Base-by-base conservation (phyloP, 108 stramenopile species). In the Skeletonema tropicum region DNA sequence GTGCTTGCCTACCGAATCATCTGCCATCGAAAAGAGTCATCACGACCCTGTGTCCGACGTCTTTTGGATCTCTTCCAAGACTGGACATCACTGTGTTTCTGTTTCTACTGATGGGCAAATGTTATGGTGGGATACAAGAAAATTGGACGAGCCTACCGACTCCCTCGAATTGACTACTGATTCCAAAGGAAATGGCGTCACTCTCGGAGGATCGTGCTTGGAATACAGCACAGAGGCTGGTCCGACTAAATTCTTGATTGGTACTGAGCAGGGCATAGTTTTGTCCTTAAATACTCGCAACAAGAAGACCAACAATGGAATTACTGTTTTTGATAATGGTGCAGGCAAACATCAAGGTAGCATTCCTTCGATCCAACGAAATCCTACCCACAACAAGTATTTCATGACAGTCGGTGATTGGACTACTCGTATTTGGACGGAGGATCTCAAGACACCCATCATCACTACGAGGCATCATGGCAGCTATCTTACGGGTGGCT, bases 391-490 rank as follows among this genome's bases (percentile, higher is more conserved):
- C 71, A 86, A 85, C 72, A 92, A 94, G 72, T 96, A 87, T 74
- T 96, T 94, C 83, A 74, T 94, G 79, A 92, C 93, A 15, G 89
- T 92, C 7, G 95, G 95, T n/a, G 95, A 94, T 75, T 96, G 95
- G 95, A 90, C 91, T 7, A 90, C 95, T 15, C 70, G 86, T 21
- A 86, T 96, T 21, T 96, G 95, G 95, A 77, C 85, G 12, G 95
- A 96, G 36, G 95, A 96, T 66, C 63, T 92, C 25, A 87, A 88
- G 73, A 92, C 92, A 46, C 92, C 94, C 35, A 92, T 96, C 66
- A 88, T 93, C 30, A 94, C 92, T 45, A 94, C 93, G 17, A 81
- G 66, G 65, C 94, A 93, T 74, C 89, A 90, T 74, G 45, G 67
- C 25, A 86, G 87, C 21, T 93, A 92, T 76, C 68, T 96, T 29